phyloP scores from a whole-genome alignment of 2,329 filamentous ascomycete species.

The Bipolaris bicolor region DNA sequence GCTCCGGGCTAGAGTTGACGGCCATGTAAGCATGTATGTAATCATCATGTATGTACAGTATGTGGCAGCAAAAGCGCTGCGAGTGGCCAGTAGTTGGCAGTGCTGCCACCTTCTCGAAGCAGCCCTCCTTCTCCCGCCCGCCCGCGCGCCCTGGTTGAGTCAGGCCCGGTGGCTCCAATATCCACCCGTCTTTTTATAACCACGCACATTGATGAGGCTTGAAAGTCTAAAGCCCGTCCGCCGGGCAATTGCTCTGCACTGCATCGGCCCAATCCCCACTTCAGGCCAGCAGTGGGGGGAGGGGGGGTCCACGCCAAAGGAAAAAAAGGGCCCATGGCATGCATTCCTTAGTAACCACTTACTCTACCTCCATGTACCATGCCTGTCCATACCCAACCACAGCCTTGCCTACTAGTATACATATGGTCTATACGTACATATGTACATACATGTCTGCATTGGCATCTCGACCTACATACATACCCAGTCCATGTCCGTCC shows the following conservation, averaged over 20 bases:
- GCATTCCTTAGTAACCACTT: no score
- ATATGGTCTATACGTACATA: background rate
- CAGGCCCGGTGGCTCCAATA: conserved; percentile 9
- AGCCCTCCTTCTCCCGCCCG: conserved; percentile 25
- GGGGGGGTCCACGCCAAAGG: background rate
- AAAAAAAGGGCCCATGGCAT: no score
- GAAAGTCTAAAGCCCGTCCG: conserved; percentile 30
- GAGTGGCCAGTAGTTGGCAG: conserved; percentile 24
- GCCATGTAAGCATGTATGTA: no score
- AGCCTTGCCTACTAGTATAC: background rate
- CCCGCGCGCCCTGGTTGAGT: conserved; percentile 18
- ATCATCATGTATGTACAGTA: no score
- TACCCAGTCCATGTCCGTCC: no score
- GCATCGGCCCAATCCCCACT: conserved; percentile 43
- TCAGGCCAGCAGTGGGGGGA: conserved; percentile 26
- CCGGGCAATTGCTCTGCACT: conserved; percentile 35
- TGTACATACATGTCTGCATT: background rate
- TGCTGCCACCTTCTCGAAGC: conserved; percentile 36
- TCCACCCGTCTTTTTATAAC: conserved; percentile 20
- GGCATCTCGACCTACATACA: no score
- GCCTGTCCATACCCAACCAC: conserved; percentile 28
- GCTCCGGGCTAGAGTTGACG: conserved; percentile 8
- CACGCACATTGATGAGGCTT: conserved; percentile 42
- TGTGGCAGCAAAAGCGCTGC: background rate
- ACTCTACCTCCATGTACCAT: background rate